phyloP scores from a whole-genome alignment of 2,329 filamentous ascomycete species.

The Plectosphaerella cucumerina region DNA sequence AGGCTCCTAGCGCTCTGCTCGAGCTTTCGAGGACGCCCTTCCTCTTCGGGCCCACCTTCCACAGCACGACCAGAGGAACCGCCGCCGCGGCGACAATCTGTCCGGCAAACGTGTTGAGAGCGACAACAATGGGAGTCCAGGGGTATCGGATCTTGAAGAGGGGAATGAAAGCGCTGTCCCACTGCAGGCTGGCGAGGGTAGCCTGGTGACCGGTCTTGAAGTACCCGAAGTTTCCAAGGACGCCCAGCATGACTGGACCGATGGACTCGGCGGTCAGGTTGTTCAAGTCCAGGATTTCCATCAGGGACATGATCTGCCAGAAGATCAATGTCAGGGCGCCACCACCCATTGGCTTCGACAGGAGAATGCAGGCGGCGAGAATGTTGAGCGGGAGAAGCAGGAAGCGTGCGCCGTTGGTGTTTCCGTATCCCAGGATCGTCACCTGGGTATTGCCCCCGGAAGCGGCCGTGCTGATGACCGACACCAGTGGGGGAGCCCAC shows the following conservation, averaged over 20 bases:
- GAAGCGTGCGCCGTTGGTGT: constrained; percentile 88
- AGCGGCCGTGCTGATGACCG: constrained; percentile 54
- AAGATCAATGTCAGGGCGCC: constrained; percentile 77
- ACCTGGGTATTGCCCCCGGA: constrained; percentile 51
- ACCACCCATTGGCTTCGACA: constrained; percentile 93
- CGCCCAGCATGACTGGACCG: constrained; percentile 75
- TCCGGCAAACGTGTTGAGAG: constrained; percentile 82
- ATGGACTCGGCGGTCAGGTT: constrained; percentile 64
- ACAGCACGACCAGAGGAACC: constrained; percentile 77
- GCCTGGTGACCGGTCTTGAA: constrained; percentile 99
- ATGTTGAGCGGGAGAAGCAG: constrained; percentile 79
- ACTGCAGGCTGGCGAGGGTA: constrained; percentile 81
- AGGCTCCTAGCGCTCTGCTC: constrained; percentile 66
- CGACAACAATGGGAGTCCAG: constrained; percentile 77
- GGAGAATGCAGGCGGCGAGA: constrained; percentile 68
- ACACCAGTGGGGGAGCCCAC: constrained; percentile 81
- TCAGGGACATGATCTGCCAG: constrained; percentile 83
- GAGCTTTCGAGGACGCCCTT: constrained; percentile 65
- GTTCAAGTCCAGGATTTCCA: constrained; percentile 60
- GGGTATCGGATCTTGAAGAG: constrained; percentile 80
- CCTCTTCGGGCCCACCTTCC: constrained; percentile 81
- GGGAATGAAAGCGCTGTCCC: constrained; percentile 92
- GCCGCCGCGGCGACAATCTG: constrained; percentile 79
- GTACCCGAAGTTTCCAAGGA: constrained; percentile 92
- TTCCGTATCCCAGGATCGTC: constrained; percentile 85